phyloP scores from a whole-genome alignment of 2,329 filamentous ascomycete genomes.

The Aspergillus amoenus region DNA sequence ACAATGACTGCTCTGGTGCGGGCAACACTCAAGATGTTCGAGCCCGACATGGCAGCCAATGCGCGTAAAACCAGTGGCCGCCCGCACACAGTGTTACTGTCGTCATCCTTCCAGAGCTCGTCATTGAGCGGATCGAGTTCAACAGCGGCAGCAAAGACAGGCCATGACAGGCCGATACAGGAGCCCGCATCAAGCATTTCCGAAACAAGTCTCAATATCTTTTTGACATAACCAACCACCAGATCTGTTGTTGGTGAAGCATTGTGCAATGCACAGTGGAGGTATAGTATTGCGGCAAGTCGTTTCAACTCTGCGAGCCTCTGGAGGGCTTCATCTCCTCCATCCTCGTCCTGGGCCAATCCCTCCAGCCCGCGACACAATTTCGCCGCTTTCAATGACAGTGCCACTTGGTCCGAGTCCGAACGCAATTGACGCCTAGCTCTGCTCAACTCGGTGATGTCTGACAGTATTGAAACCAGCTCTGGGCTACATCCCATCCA shows the following conservation, averaged over 20 bases:
- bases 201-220: conserved; percentile 37
- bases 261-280: conserved; percentile 47
- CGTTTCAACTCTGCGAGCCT: conserved; percentile 45
- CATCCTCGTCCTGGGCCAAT: conserved; percentile 34
- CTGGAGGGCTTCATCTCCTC: conserved; percentile 34
- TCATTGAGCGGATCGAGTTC: conserved; percentile 43
- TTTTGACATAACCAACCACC: conserved; percentile 31
- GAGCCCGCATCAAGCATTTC: conserved; percentile 33
- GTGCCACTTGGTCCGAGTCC: conserved; percentile 23
- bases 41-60: conserved; percentile 42
- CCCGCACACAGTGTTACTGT: conserved; percentile 28
- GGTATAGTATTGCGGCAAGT: conserved; percentile 46
- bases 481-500: conserved; percentile 54
- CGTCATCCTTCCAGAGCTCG: conserved; percentile 30
- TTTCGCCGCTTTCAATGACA: conserved; percentile 33
- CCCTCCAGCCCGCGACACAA: conserved; percentile 35
- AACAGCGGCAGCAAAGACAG: conserved; percentile 46
- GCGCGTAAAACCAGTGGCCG: conserved; percentile 42
- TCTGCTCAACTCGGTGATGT: conserved; percentile 49
- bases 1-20: conserved; percentile 48
- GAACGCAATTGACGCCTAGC: conserved; percentile 28
- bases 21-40: conserved; percentile 45
- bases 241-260: conserved; percentile 42
- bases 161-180: conserved; percentile 42
- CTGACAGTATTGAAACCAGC: conserved; percentile 48